Conservation (phyloP, 306 rosid species). For the Quercus bicolor region DNA sequence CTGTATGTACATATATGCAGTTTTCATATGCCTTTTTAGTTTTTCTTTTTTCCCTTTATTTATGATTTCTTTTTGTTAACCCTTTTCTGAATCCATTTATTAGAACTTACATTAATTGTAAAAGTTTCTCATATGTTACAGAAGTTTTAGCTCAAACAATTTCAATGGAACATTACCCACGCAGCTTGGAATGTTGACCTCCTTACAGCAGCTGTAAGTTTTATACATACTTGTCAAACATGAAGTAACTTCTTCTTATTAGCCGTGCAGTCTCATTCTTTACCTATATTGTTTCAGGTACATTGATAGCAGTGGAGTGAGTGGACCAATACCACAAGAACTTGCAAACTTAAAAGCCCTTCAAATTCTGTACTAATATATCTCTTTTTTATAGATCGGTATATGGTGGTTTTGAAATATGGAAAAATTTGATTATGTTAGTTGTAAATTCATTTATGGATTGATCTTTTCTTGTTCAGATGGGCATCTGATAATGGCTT, state of each 20-base stretch:
- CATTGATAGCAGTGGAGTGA: slow-evolving; percentile 40
- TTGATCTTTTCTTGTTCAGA: slow-evolving; percentile 10
- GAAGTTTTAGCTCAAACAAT: slow-evolving; percentile 37
- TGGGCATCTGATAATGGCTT: slow-evolving; percentile 47
- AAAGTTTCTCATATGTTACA: background rate
- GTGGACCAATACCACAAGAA: slow-evolving; percentile 38
- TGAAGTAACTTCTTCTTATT: background rate
- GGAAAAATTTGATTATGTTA: background rate
- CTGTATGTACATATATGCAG: slow-evolving; percentile 21
- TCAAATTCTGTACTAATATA: slow-evolving; percentile 20
- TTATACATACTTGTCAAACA: background rate
- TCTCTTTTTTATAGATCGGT: background rate
- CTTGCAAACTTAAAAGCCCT: slow-evolving; percentile 35
- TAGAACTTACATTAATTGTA: background rate
- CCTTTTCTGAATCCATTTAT: background rate
- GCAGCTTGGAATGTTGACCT: slow-evolving; percentile 26
- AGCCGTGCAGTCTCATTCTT: background rate
- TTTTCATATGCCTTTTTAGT: background rate
- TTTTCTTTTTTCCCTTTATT: background rate
- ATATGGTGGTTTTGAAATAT: background rate
- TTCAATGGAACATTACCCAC: slow-evolving; percentile 28
- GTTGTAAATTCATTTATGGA: background rate
- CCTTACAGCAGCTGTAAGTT: slow-evolving; percentile 29
- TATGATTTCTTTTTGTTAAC: too few relatives aligned
- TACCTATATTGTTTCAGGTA: slow-evolving; percentile 22